Base-by-base conservation (phyloP, 345 rosid genomes). In the Gossypium herbaceum region DNA sequence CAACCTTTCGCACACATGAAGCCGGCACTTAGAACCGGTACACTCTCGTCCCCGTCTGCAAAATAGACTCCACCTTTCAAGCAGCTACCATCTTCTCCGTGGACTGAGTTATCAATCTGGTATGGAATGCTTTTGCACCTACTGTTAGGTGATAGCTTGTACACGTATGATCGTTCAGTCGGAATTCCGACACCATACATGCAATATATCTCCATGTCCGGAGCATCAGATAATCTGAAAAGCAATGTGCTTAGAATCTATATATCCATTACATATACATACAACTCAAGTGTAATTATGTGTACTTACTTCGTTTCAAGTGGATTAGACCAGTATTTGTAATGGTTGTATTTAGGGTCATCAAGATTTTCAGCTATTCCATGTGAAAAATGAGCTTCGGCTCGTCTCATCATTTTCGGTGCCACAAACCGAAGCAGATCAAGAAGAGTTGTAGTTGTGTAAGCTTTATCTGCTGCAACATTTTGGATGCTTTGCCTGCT, bases 291-390 rank as follows among this genome's bases (percentile, higher is more conserved):
- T 68, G 10, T 17, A 43, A n/a, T 59, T 9, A 25, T 2, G 41
- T 34, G 7, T 34, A 72, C 90, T 81, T 82, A 90, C 97, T 72
- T 89, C 50, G 82, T 89, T 73, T 92, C 94, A 0, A 92, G 86
- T 10, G 97, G 96, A 81, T 89, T 92, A 13, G 94, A 90, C 92
- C 93, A 92, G 76, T 91, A 88, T 65, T 85, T 89, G 82, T 84
- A 85, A 71, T 89, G 88, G 50, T 13, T 58, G 73, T 88, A 87
- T 74, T 87, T 88, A 47, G 92, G 92, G 65, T 91, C 91, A 1
- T 84, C 85, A 0, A 89, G 89, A 82, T 91, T 64, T 55, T 89
- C 92, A 3, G 94, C 91, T 79, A 91, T 79, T 65, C 91, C 96
- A 34, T 86, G 89, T 73, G 97, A 91, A 84, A 89, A 89, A 81